These are phyloP conservation scores for Amanita polypyramis DNA, from an alignment of 768 basidiomycete genomes.

Conservation along the genomic window DNA sequence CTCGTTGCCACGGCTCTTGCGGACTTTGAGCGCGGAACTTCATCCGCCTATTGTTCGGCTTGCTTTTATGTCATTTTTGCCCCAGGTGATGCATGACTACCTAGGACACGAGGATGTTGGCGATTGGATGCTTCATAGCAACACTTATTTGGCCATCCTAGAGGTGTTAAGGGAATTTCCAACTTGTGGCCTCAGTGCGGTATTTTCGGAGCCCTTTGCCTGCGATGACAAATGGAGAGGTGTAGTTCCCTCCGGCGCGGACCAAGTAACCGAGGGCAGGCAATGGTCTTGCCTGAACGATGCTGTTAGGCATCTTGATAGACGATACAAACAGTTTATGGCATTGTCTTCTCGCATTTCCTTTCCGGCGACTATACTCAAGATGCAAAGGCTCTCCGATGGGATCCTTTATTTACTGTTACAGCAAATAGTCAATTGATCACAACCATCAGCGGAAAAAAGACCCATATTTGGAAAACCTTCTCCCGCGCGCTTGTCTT, in stretches of 20 bases:
- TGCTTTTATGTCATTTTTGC: conserved; percentile 19
- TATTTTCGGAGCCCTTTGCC: conserved; percentile 8
- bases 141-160: conserved; percentile 22
- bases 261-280: conserved; percentile 7
- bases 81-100: conserved; percentile 22
- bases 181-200: conserved; percentile 13
- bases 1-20: conserved; percentile 6
- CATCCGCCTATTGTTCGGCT: conserved; percentile 15
- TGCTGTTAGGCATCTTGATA: conserved; percentile 20
- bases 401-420: conserved; percentile 27
- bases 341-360: conserved; percentile 19
- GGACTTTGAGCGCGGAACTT: conserved; percentile 7
- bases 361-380: conserved; percentile 25
- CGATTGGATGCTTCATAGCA: conserved; percentile 26
- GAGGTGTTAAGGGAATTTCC: conserved; percentile 18
- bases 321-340: conserved; percentile 18
- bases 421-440: conserved; percentile 20
- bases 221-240: conserved; percentile 7
- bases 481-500: conserved; percentile 5
- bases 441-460: neutral
- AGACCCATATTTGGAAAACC: neutral
- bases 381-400: conserved; percentile 27
- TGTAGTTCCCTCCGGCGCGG: neutral
- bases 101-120: conserved; percentile 20
- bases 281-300: conserved; percentile 10